These are phyloP conservation scores for Collybia nuda DNA, from an alignment of 768 basidiomycete genomes.

Conservation along the genomic window DNA sequence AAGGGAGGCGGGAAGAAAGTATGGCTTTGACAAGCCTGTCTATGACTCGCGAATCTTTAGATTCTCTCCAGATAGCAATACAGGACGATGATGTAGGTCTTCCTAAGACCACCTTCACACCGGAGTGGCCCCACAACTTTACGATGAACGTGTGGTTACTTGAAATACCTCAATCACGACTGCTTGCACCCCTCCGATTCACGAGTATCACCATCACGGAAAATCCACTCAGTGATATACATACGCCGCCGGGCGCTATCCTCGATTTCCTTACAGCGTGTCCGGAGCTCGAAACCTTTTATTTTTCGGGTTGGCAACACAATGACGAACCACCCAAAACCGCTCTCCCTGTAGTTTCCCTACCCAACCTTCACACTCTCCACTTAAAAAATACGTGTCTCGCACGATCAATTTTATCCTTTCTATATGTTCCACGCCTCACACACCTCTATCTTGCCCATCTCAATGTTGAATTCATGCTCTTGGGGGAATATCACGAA, in stretches of 20 bases:
- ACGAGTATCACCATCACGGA: slow-evolving; percentile 61
- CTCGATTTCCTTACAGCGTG: slow-evolving; percentile 62
- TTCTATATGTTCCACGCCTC: slow-evolving; percentile 60
- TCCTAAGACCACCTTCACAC: slow-evolving; percentile 29
- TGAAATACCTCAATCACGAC: slow-evolving; percentile 44
- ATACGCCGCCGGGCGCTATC: slow-evolving; percentile 46
- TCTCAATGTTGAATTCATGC: slow-evolving; percentile 61
- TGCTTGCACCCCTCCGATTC: slow-evolving; percentile 51
- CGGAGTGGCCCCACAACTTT: slow-evolving; percentile 21
- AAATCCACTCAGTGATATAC: slow-evolving; percentile 31
- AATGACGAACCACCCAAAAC: slow-evolving; percentile 33
- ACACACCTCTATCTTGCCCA: slow-evolving; percentile 61
- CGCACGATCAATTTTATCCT: slow-evolving; percentile 64
- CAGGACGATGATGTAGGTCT: slow-evolving; percentile 32
- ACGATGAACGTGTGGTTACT: slow-evolving; percentile 50
- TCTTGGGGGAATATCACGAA: slow-evolving; percentile 40
- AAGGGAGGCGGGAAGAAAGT: slow-evolving; percentile 37
- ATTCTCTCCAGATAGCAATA: slow-evolving; percentile 37
- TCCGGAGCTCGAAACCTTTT: slow-evolving; percentile 60
- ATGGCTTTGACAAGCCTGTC: slow-evolving; percentile 20
- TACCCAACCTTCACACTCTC: slow-evolving; percentile 62
- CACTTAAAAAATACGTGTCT: slow-evolving; percentile 59
- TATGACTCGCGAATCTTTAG: slow-evolving; percentile 23
- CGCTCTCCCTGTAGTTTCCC: slow-evolving; percentile 40
- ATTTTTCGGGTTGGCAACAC: slow-evolving; percentile 52